A percentile compares a stretch with the other conserved stretches of the same genome.
These are phyloP conservation scores for Cytidiella melzeri DNA, from an alignment of 768 basidiomycete genomes.

Conservation along the genomic window DNA sequence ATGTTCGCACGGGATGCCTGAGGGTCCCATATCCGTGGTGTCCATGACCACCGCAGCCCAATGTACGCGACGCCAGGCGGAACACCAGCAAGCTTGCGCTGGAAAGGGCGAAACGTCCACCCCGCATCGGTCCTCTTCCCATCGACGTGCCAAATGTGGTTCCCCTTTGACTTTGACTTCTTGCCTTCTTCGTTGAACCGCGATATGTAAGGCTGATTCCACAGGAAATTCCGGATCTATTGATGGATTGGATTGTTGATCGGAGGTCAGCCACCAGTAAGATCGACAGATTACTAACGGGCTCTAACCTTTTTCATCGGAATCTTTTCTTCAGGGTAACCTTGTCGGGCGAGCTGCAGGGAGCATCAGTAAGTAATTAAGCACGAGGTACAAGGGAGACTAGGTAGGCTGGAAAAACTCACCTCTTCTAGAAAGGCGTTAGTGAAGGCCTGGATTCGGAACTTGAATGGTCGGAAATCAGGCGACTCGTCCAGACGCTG, in stretches of 20 bases:
- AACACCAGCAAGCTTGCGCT: conserved; percentile 79
- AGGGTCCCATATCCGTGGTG: conserved; percentile 95
- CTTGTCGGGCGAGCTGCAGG: conserved; percentile 68
- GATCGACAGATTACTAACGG: conserved; percentile 1
- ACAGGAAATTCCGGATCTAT: conserved; percentile 90
- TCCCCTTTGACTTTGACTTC: conserved; percentile 98
- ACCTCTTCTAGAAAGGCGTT: conserved; percentile 93
- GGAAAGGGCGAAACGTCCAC: conserved; percentile 88
- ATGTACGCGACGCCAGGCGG: conserved; percentile 80
- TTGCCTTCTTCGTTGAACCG: conserved; percentile 99
- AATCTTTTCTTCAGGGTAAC: conserved; percentile 90
- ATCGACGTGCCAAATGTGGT: conserved; percentile 98
- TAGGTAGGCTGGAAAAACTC: conserved; percentile 19
- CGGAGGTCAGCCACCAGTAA: background rate
- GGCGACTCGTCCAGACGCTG: conserved; percentile 91
- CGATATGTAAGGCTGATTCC: conserved; percentile 90
- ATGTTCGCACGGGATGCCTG: conserved; percentile 81
- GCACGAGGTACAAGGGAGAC: conserved; percentile 13
- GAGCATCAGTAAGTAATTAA: conserved; percentile 3
- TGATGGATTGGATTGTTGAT: background rate
- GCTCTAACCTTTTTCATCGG: conserved; percentile 86
- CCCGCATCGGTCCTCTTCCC: conserved; percentile 78
- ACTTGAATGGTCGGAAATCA: conserved; percentile 98
- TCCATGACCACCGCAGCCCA: conserved; percentile 81
- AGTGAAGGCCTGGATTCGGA: conserved; percentile 97